Conservation (phyloP, 331 rosid species). For the Malus hybrid region DNA sequence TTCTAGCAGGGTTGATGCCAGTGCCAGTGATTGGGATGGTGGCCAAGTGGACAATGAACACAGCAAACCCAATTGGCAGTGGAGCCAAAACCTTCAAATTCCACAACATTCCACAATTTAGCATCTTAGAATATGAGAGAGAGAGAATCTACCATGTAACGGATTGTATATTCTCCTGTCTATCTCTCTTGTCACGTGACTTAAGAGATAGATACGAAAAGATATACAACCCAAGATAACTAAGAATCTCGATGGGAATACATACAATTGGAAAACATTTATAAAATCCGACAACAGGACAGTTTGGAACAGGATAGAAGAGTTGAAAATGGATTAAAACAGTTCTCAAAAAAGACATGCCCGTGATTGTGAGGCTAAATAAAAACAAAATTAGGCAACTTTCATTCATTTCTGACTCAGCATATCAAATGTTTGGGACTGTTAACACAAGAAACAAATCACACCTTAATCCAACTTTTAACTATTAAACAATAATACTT, state of each 20-base stretch:
- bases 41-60: neutral
- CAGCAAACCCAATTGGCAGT: conserved; percentile 68
- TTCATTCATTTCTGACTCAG: conserved; percentile 2
- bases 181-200: neutral
- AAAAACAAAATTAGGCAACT: conserved; percentile 9
- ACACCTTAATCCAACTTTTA: neutral
- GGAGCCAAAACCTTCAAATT: conserved; percentile 82
- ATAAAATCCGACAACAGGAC: neutral
- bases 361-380: neutral
- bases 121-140: neutral
- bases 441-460: neutral
- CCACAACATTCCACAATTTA: neutral
- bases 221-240: neutral
- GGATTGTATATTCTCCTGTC: neutral
- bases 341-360: neutral
- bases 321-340: neutral
- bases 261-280: neutral
- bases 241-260: neutral
- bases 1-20: neutral
- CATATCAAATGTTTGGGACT: neutral
- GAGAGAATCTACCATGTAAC: neutral
- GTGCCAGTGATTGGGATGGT: neutral
- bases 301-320: neutral
- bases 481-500: no score
- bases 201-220: neutral